Evolutionary conservation across 2,329 filamentous ascomycete genomes (phyloP), one percentile per base, ranked within the genome.

Genomic region (Cadophora sp.): DNA sequence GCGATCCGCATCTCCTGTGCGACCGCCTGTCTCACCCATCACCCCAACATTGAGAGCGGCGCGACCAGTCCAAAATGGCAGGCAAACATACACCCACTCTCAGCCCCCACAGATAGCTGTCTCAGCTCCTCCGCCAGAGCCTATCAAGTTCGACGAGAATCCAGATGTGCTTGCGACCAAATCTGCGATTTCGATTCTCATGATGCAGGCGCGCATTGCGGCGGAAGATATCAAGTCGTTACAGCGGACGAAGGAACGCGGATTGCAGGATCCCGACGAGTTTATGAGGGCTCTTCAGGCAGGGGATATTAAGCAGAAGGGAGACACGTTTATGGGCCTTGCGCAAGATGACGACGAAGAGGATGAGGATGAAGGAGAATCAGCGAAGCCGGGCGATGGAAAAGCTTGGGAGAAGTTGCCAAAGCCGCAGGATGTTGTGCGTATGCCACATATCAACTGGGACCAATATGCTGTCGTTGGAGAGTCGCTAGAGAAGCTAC

Each of bases 371-470:
- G 76, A 75, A 6, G 73, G 73, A 29, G 76, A 65, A 53, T 46
- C 61, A 31, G 11, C 64, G 69, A 29, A 64, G 55, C n/a, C 67
- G 5, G 73, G 72, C 31, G 76, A 75, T 14, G 6, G 22, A 16
- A 62, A 64, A 27, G 61, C 71, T 2, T 94, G 94, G 82, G 83
- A 87, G 2, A 81, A 81, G 22, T 86, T 97, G 16, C 94, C 94
- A 0, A 86, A 86, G 16, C 89, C 92, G 7, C 95, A 97, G 79
- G 92, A 92, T 73, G 83, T 98, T 0, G 90, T 97, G 29, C 89
- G 94, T 50, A 93, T 91, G 81, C 95, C 95, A 9, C 91, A 93
- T 9, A 90, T 98, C 76, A 97, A 97, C 82, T 98, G 95, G 95
- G 88, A 90, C 14, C 94, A 97, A 77, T 98, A 98, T 79, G 92